Evolutionary conservation across 169 alveolate genomes (phyloP).

Genomic region (Babesia ovata): DNA sequence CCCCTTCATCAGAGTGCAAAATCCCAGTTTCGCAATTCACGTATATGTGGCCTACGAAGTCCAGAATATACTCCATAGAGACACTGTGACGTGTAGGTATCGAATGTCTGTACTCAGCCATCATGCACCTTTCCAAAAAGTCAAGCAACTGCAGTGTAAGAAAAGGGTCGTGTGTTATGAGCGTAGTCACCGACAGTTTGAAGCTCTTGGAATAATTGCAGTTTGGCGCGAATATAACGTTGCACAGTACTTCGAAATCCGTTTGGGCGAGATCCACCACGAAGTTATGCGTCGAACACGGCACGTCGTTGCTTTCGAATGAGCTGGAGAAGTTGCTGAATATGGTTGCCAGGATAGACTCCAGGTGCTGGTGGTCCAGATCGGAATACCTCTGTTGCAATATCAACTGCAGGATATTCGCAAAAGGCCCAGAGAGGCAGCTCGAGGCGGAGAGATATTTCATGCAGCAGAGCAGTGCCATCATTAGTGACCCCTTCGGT

Average conservation of each 20-base stretch:
- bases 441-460: slow-evolving; percentile 46
- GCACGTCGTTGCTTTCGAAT: slow-evolving; percentile 35
- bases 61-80: slow-evolving; percentile 49
- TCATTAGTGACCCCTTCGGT: slow-evolving; percentile 54
- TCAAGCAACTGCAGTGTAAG: slow-evolving; percentile 26
- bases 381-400: slow-evolving; percentile 42
- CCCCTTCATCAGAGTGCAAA: slow-evolving; percentile 15
- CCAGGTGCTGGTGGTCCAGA: slow-evolving; percentile 50
- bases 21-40: not conserved
- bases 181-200: slow-evolving; percentile 28
- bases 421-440: slow-evolving; percentile 48
- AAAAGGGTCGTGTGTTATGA: slow-evolving; percentile 26
- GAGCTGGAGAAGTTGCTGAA: slow-evolving; percentile 35
- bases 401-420: slow-evolving; percentile 51
- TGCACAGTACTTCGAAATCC: slow-evolving; percentile 44
- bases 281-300: slow-evolving; percentile 36
- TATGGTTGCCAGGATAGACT: slow-evolving; percentile 44
- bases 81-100: not conserved
- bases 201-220: slow-evolving; percentile 22
- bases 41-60: slow-evolving; percentile 27
- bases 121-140: slow-evolving; percentile 9
- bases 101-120: not conserved
- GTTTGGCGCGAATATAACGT: slow-evolving; percentile 32
- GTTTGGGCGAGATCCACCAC: slow-evolving; percentile 51
- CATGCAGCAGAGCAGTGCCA: slow-evolving; percentile 41